Evolutionary conservation across 2,329 filamentous ascomycete genomes (phyloP).

Genomic region (Fusarium domesticum): DNA sequence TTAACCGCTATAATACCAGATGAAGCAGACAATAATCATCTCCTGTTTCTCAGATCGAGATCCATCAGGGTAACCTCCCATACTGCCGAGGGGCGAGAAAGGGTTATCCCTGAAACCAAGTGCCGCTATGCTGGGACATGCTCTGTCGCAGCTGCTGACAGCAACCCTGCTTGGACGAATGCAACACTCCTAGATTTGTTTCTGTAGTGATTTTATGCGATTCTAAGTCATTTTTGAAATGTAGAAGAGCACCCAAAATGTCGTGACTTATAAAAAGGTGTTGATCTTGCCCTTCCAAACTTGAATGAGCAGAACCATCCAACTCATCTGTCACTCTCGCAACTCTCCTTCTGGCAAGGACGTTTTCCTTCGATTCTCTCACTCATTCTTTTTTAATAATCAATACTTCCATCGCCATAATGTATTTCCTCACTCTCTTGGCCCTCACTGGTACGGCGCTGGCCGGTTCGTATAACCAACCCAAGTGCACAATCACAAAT

Average conservation of each 20-base stretch:
- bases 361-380: neutral
- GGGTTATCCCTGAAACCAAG: too few relatives aligned
- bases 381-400: neutral
- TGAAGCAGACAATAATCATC: too few relatives aligned
- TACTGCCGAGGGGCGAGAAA: too few relatives aligned
- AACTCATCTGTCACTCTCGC: neutral
- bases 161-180: too few relatives aligned
- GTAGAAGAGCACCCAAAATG: neutral
- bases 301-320: neutral
- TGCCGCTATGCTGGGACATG: too few relatives aligned
- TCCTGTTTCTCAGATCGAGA: too few relatives aligned
- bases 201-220: neutral
- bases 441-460: constrained; percentile 15
- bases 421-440: constrained; percentile 20
- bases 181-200: neutral
- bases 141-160: too few relatives aligned
- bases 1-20: too few relatives aligned
- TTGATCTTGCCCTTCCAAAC: neutral
- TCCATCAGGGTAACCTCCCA: too few relatives aligned
- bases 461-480: constrained; percentile 15
- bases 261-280: neutral
- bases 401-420: constrained; percentile 4
- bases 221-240: neutral
- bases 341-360: neutral
- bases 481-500: neutral